Evolutionary conservation across 768 basidiomycete species (phyloP).

Genomic region (Sporobolomyces roseus): DNA sequence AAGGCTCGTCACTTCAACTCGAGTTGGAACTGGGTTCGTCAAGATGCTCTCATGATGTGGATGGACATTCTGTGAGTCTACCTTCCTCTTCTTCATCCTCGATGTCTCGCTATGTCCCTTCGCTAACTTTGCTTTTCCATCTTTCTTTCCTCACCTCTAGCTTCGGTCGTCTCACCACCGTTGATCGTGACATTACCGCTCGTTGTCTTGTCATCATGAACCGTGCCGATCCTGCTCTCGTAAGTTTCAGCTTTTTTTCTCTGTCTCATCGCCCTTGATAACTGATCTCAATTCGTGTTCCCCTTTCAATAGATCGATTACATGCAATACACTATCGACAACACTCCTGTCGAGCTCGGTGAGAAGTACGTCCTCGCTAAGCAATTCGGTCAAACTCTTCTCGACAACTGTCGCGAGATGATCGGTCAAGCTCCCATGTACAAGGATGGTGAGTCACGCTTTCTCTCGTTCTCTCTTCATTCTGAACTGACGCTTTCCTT

Average conservation of each 20-base stretch:
- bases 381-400: slow-evolving; percentile 90
- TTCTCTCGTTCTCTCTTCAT: neutral
- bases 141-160: slow-evolving; percentile 6
- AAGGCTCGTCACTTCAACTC: slow-evolving; percentile 99
- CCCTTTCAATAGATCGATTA: slow-evolving; percentile 57
- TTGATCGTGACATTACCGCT: slow-evolving; percentile 89
- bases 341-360: slow-evolving; percentile 64
- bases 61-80: slow-evolving; percentile 76
- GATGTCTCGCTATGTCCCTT: no score
- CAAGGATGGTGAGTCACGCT: slow-evolving; percentile 72
- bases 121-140: neutral
- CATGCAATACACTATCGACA: slow-evolving; percentile 93
- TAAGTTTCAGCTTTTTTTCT: slow-evolving; percentile 36
- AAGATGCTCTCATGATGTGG: slow-evolving; percentile 89
- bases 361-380: slow-evolving; percentile 93
- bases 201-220: slow-evolving; percentile 97
- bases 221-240: slow-evolving; percentile 84
- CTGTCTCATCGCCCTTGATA: neutral
- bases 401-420: slow-evolving; percentile 86
- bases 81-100: neutral
- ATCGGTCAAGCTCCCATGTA: slow-evolving; percentile 80
- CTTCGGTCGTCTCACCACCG: slow-evolving; percentile 85
- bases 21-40: slow-evolving; percentile 99
- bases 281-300: slow-evolving; percentile 1
- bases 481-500: no score